A percentile compares a stretch with the other conserved stretches of the same genome.
These are phyloP conservation scores for Auxenochlorella pyrenoidosa DNA, from an alignment of 139 green algal species.

Conservation along the genomic window DNA sequence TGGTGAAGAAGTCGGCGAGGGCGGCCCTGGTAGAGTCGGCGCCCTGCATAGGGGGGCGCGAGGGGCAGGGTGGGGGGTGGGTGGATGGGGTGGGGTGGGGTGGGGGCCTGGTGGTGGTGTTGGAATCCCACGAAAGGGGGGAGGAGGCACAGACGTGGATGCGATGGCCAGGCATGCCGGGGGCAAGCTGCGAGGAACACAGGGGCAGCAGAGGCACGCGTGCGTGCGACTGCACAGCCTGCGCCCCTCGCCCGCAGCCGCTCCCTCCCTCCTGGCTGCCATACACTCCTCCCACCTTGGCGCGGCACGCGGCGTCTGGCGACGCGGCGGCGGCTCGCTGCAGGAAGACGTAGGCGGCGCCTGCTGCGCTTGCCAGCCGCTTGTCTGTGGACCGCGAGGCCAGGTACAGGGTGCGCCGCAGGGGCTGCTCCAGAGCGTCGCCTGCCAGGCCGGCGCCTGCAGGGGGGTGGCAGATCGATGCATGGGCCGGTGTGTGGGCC, in stretches of 20 bases:
- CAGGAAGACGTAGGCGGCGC: conserved; percentile 47
- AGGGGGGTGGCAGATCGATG: too few species aligned
- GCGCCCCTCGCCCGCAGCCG: too few species aligned
- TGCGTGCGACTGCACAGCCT: too few species aligned
- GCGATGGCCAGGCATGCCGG: too few species aligned
- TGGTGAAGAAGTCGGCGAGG: conserved; percentile 59
- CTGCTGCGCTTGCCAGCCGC: conserved; percentile 29
- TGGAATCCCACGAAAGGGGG: too few species aligned
- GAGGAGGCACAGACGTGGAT: too few species aligned
- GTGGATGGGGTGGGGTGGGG: too few species aligned
- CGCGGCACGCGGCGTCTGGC: neutral
- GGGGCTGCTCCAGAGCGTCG: conserved; percentile 3
- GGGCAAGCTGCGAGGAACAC: too few species aligned
- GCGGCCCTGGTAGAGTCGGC: conserved; percentile 39
- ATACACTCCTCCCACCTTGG: neutral
- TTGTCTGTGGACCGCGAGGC: conserved; percentile 56
- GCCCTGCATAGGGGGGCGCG: neutral
- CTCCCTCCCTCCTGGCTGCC: too few species aligned
- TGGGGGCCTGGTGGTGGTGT: too few species aligned
- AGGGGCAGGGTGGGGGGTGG: neutral
- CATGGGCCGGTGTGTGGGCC: too few species aligned
- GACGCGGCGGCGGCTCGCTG: conserved; percentile 38
- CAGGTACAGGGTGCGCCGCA: conserved; percentile 62
- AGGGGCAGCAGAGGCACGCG: too few species aligned
- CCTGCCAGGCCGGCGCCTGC: conserved; percentile 12